Base-by-base conservation (phyloP, 345 rosid genomes). In the Ceriops decandra region DNA sequence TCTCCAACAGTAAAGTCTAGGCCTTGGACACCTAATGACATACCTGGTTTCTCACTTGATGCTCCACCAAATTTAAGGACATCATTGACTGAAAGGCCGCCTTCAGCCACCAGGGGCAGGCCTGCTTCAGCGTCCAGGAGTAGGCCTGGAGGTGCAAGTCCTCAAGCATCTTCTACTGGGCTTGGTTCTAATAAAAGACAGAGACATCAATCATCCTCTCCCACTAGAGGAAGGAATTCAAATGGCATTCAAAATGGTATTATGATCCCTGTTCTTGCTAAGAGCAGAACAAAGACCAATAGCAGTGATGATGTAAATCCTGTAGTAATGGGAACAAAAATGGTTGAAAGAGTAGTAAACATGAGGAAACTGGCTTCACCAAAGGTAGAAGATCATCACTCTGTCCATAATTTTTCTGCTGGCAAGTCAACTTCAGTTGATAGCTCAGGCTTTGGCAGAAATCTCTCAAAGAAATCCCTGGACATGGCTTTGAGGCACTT, bases 131-230 rank as follows among this genome's bases (percentile, higher is more conserved):
- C 59, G 4, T 21, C 59, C 30, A 24, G 59, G 24, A 56, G 30
- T 56, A 56, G 59, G 59, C 5, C 62, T 26, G 62, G 62, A 21
- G 27, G 53, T 47, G 67, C 35, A 42, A 49, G 33, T 60, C 65
- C 68, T 66, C 79, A 78, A 72, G 64, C 85, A 30, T 75, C 86
- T 67, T 82, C 85, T 42, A 74, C 73, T 61, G 87, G 84, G 72
- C 68, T 84, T 74, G 75, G 63, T 66, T 32, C 68, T 54, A 67
- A 38, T 62, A 72, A 53, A 33, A 71, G 75, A 71, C 75, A 57
- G 1, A 76, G 79, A 27, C 79, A 71, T 20, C 79, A 76, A 51
- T 76, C 79, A 8, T 56, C 60, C 56, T 76, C 79, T 26, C 79
- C 79, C 27, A 33, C 79, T 54, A 71, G 79, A 62, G 72, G 72